Conservation (phyloP, 1,284 basidiomycete species). For the Apiotrichum mycotoxinovorans region DNA sequence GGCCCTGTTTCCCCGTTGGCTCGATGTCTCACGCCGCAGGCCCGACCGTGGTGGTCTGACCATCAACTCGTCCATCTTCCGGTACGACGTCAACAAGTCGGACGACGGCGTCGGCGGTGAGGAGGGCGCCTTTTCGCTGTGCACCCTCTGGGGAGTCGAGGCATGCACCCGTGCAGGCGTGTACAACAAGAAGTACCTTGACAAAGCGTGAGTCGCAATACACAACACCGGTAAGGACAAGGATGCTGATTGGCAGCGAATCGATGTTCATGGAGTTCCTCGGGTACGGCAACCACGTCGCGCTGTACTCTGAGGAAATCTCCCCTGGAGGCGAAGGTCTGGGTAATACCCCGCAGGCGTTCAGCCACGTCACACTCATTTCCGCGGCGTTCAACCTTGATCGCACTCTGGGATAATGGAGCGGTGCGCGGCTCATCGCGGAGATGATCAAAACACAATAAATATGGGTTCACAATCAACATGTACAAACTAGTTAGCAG, state of each 20-base stretch:
- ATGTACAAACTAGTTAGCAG: too few species aligned
- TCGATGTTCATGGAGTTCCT: slow-evolving; percentile 47
- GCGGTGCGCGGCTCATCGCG: background rate
- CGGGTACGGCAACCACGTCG: slow-evolving; percentile 78
- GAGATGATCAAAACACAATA: too few species aligned
- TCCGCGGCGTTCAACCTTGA: slow-evolving; percentile 51
- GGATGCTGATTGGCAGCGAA: slow-evolving; percentile 17
- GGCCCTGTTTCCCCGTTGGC: background rate
- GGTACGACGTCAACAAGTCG: slow-evolving; percentile 70
- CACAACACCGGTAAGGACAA: too few species aligned
- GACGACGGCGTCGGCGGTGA: slow-evolving; percentile 90
- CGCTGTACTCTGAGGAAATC: slow-evolving; percentile 69
- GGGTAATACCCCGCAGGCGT: slow-evolving; percentile 49
- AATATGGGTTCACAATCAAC: too few species aligned
- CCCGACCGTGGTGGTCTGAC: slow-evolving; percentile 83
- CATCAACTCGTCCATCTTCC: slow-evolving; percentile 59
- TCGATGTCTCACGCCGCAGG: slow-evolving; percentile 13
- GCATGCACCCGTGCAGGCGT: slow-evolving; percentile 79
- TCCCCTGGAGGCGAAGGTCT: slow-evolving; percentile 49
- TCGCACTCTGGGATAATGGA: slow-evolving; percentile 26
- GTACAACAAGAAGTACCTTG: slow-evolving; percentile 63
- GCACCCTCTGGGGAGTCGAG: slow-evolving; percentile 66
- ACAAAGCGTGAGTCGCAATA: slow-evolving; percentile 54
- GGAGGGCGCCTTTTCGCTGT: slow-evolving; percentile 62
- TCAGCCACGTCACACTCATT: slow-evolving; percentile 48